Evolutionary conservation across 1,284 basidiomycete genomes (phyloP).

Genomic region (Exsudoporus floridanus): DNA sequence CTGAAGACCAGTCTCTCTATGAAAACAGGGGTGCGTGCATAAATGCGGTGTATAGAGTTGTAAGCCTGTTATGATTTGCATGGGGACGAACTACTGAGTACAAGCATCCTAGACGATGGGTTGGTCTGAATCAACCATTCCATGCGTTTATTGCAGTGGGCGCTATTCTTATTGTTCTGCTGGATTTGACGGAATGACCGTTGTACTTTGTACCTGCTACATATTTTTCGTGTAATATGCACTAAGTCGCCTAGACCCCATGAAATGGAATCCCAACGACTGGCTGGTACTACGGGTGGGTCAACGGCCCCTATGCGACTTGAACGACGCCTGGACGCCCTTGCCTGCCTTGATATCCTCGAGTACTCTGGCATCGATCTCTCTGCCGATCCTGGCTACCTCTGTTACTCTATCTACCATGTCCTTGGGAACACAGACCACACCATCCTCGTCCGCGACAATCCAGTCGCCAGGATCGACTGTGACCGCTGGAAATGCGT

Average conservation of each 20-base stretch:
- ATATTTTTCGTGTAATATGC: slow-evolving; percentile 21
- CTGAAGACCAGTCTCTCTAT: slow-evolving; percentile 51
- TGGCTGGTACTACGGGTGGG: neutral
- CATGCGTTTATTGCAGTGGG: neutral
- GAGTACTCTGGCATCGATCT: slow-evolving; percentile 75
- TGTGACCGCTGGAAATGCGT: slow-evolving; percentile 51
- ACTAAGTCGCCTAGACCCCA: slow-evolving; percentile 2
- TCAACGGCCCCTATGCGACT: slow-evolving; percentile 66
- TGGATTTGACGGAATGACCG: slow-evolving; percentile 19
- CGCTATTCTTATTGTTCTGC: slow-evolving; percentile 18
- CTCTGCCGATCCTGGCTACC: slow-evolving; percentile 58
- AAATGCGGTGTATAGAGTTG: slow-evolving; percentile 11
- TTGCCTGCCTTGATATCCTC: slow-evolving; percentile 75
- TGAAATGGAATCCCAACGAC: neutral
- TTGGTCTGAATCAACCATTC: slow-evolving; percentile 8
- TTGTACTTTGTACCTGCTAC: slow-evolving; percentile 23
- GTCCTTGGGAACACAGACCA: slow-evolving; percentile 74
- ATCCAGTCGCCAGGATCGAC: slow-evolving; percentile 83
- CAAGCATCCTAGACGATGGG: slow-evolving; percentile 1
- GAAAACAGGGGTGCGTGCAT: slow-evolving; percentile 44
- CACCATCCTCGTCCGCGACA: slow-evolving; percentile 86
- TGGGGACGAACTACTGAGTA: neutral
- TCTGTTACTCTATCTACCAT: slow-evolving; percentile 60
- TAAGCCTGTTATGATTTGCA: neutral
- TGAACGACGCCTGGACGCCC: slow-evolving; percentile 77